Evolutionary conservation across 2,329 filamentous ascomycete species (phyloP), one percentile per base, ranked within the genome.

Genomic region (Fusarium torulosum): DNA sequence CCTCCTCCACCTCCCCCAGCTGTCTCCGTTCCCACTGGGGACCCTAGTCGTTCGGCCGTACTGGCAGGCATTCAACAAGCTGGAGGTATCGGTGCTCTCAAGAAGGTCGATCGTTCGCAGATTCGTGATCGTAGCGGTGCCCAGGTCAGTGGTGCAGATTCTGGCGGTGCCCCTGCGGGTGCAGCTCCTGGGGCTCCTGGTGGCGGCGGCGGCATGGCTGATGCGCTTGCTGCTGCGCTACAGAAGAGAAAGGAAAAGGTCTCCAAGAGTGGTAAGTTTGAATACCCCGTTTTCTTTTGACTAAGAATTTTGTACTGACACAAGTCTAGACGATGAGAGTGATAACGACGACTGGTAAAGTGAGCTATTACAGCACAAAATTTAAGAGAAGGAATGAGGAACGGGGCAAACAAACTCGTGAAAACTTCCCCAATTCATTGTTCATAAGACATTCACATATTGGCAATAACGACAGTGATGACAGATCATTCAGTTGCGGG

Each of bases 161-260:
- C 84, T 41, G 84, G 84, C 27, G 84, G 83, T 71, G 84, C 82
- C 38, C 72, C 84, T 59, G 81, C 86, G 58, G 81, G 86, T 55
- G 80, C 86, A 44, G 85, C 85, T 23, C 77, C 84, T 42, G 77
- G 83, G 47, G 81, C 85, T 45, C 78, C 82, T n/a, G 85, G 85
- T 42, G 85, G 83, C 19, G 85, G 87, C 13, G 87, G 89, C 56
- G 90, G 88, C 35, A 88, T 97, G 85, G 93, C 93, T 21, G 93
- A 91, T 81, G 94, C 93, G 46, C 81, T 97, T 72, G 92, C 92
- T 61, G 90, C 88, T 62, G 91, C 91, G 58, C 79, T 94, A 72
- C 88, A 90, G 75, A 91, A 92, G 81, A 86, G 95, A 78, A 97
- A 97, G 84, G 89, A 93, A 79, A 97, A 97, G 84, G 95, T 97